Base-by-base conservation (phyloP, 2,329 filamentous ascomycete species). In the Pseudocercospora macadamiae region DNA sequence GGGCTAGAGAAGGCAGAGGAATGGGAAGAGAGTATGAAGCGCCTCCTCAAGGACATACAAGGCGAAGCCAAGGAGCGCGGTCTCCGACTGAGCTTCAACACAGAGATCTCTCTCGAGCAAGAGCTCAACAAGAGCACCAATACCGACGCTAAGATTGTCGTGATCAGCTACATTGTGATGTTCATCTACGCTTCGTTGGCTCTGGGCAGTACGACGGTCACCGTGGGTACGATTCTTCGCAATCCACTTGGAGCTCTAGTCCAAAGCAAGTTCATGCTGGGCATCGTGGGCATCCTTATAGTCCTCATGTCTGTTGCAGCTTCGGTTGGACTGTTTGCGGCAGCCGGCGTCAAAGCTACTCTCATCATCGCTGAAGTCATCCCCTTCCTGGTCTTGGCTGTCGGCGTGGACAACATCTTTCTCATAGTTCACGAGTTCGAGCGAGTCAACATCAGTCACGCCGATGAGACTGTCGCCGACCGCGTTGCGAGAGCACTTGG, bases 341-440 rank as follows among this genome's bases (percentile, higher is more conserved):
- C 91, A 73, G 84, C 87, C 34, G 93, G 93, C 1, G 85, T 99
- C 70, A 97, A 96, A 76, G 95, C 93, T 12, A 99, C 95, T 0
- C 80, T 99, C 65, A 99, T 99, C 70, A 99, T 99, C 61, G 93
- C 96, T 3, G 95, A 99, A 72, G 95, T 99, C 61, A 99, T 99
- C 64, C 95, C 95, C 0, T 99, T 99, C 75, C 88, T 99, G 64
- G 93, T 99, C 8, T 80, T 99, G 18, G 95, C 95, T 10, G 93
- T 99, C 25, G 95, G 95, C 45, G 96, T 99, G 2, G 95, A 99
- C 82, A 99, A 99, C 71, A 97, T 99, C 69, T 99, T 99, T 78
- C 80, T 99, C 56, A 96, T 99, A 59, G 95, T 99, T 0, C 95
- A 99, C 75, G 95, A 99, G 75, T 96, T 99, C 60, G 95, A 99